Percentiles rank a stretch among this genome's conserved stretches.
These are phyloP conservation scores for Bocquillonia castaneifolia DNA, from an alignment of 441 rosid genomes.

Conservation along the genomic window DNA sequence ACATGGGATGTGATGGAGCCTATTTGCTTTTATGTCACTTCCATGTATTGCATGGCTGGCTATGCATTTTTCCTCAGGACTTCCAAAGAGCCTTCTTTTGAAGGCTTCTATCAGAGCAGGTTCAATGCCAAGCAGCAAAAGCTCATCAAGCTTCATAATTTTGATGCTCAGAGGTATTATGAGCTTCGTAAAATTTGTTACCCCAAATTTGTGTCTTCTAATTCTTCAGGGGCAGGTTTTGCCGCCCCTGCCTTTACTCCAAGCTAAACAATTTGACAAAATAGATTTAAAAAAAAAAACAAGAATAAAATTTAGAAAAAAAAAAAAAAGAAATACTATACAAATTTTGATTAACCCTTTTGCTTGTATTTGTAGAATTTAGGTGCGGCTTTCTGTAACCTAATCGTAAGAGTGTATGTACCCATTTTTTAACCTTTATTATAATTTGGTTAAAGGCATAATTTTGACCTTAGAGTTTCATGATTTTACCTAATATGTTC, in stretches of 20 bases:
- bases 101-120: constrained; percentile 81
- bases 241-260: not conserved
- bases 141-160: constrained; percentile 40
- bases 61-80: constrained; percentile 84
- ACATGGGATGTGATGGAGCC: constrained; percentile 99
- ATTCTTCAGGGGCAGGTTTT: constrained; percentile 7
- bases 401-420: not conserved
- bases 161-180: constrained; percentile 52
- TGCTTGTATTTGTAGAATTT: not conserved
- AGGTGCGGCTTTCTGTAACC: not conserved
- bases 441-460: no score
- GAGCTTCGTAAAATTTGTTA: constrained; percentile 44
- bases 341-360: not conserved
- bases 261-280: not conserved
- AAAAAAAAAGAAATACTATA: no score
- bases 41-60: constrained; percentile 66
- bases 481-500: no score
- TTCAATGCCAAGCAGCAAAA: constrained; percentile 55
- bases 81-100: constrained; percentile 78
- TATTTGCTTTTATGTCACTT: constrained; percentile 84
- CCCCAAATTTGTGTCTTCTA: constrained; percentile 17
- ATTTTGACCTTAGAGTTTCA: no score
- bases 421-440: no score
- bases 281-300: not conserved
- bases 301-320: no score